Percentiles rank a stretch among this genome's conserved stretches.
These are phyloP conservation scores for Colletotrichum sp. DNA, from an alignment of 2,329 filamentous ascomycete genomes.

Conservation along the genomic window DNA sequence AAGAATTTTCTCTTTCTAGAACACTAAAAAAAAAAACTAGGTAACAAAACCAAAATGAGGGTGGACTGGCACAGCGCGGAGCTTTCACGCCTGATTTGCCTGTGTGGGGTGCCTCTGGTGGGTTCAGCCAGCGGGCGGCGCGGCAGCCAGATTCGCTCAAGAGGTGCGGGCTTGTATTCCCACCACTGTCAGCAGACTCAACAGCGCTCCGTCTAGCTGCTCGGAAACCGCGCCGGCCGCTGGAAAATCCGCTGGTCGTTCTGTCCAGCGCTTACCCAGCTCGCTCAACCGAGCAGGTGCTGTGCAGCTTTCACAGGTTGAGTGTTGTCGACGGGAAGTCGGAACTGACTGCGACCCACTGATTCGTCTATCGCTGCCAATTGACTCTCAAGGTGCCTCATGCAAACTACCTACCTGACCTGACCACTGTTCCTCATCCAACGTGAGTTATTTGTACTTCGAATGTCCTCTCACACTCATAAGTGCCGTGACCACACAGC, in stretches of 20 bases:
- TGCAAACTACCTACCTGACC: not conserved
- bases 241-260: not conserved
- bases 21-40: too few species aligned
- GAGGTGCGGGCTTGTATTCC: not conserved
- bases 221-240: not conserved
- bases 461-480: not conserved
- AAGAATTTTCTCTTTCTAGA: too few species aligned
- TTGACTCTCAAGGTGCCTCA: not conserved
- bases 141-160: not conserved
- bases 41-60: not conserved
- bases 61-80: not conserved
- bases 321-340: not conserved
- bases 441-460: not conserved
- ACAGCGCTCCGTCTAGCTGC: not conserved
- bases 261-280: not conserved
- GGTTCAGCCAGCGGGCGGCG: not conserved
- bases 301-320: not conserved
- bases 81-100: slow-evolving; percentile 9
- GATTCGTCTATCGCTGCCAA: not conserved
- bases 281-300: not conserved
- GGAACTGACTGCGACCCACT: not conserved
- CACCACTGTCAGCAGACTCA: not conserved
- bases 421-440: not conserved
- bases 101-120: not conserved
- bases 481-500: not conserved